These are phyloP conservation scores for Alloascoidea africana DNA, from an alignment of 805 yeast species.

Conservation along the genomic window DNA sequence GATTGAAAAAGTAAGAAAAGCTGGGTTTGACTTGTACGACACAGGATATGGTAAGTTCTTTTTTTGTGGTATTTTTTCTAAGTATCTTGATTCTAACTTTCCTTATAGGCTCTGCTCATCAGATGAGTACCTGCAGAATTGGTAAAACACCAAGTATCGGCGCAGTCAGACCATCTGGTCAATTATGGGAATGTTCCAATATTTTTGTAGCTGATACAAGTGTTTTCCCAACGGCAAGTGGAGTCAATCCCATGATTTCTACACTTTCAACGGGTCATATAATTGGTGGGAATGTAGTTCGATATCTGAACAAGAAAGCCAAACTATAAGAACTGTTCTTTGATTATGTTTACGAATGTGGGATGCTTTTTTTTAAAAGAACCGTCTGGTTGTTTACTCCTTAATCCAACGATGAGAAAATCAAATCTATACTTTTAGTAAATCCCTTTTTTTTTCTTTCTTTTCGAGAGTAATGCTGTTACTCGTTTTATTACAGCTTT, in stretches of 20 bases:
- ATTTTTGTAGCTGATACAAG: slow-evolving; percentile 35
- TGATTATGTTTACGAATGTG: too few relatives aligned
- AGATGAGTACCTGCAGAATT: slow-evolving; percentile 37
- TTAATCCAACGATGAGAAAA: too few relatives aligned
- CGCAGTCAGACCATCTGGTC: slow-evolving; percentile 28
- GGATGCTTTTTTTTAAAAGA: too few relatives aligned
- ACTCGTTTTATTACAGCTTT: too few relatives aligned
- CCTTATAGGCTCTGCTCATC: slow-evolving; percentile 33
- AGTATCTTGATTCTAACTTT: too few relatives aligned
- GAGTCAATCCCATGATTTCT: slow-evolving; percentile 38
- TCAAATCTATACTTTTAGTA: too few relatives aligned
- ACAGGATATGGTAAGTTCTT: slow-evolving; percentile 18
- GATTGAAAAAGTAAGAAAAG: slow-evolving; percentile 11
- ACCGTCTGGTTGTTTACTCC: too few relatives aligned
- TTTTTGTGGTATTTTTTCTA: too few relatives aligned
- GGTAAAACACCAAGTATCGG: slow-evolving; percentile 28
- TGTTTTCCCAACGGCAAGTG: slow-evolving; percentile 35
- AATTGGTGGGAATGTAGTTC: slow-evolving; percentile 22
- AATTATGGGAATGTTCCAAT: slow-evolving; percentile 30
- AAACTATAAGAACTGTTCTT: too few relatives aligned
- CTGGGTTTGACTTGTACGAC: slow-evolving; percentile 7
- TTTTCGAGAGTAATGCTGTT: too few relatives aligned
- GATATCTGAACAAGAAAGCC: slow-evolving; percentile 12
- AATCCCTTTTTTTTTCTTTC: too few relatives aligned
- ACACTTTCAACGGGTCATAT: slow-evolving; percentile 31